Conservation (phyloP, 352 stramenopile species). For the Phytophthora tubulina region DNA sequence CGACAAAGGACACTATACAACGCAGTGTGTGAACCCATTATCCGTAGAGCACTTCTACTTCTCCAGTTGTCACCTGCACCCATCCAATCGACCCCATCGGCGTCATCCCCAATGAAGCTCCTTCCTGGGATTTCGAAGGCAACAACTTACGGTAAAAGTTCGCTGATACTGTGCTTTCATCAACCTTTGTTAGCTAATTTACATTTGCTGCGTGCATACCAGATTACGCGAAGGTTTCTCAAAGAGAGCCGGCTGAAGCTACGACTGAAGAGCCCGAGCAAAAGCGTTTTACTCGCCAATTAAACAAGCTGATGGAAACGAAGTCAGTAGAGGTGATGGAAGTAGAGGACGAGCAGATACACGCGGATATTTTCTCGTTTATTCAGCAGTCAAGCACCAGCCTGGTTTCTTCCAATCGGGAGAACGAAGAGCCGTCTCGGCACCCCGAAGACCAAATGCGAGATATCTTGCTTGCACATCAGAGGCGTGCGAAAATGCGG, state of each 20-base stretch:
- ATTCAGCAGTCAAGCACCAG: constrained; percentile 62
- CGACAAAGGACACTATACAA: constrained; percentile 81
- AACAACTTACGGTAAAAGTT: constrained; percentile 57
- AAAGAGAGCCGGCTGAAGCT: constrained; percentile 6
- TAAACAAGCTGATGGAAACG: constrained; percentile 75
- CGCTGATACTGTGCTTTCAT: neutral
- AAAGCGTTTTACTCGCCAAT: constrained; percentile 61
- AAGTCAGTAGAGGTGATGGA: constrained; percentile 83
- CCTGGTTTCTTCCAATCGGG: constrained; percentile 16
- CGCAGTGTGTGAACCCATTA: constrained; percentile 82
- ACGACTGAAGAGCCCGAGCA: constrained; percentile 23
- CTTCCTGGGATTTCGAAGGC: constrained; percentile 75
- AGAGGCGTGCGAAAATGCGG: constrained; percentile 54
- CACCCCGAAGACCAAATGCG: constrained; percentile 62
- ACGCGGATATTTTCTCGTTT: constrained; percentile 85
- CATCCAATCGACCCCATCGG: constrained; percentile 35
- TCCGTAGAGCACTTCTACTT: constrained; percentile 73
- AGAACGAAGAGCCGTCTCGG: constrained; percentile 1
- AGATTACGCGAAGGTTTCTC: constrained; percentile 51
- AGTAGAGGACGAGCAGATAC: constrained; percentile 87
- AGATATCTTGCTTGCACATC: constrained; percentile 59
- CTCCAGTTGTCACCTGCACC: constrained; percentile 65
- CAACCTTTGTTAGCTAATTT: constrained; percentile 10
- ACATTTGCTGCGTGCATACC: neutral
- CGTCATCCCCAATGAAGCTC: constrained; percentile 67